Base-by-base conservation (phyloP, 1,139 yeast species). In the Lodderomyces jiufengensis region DNA sequence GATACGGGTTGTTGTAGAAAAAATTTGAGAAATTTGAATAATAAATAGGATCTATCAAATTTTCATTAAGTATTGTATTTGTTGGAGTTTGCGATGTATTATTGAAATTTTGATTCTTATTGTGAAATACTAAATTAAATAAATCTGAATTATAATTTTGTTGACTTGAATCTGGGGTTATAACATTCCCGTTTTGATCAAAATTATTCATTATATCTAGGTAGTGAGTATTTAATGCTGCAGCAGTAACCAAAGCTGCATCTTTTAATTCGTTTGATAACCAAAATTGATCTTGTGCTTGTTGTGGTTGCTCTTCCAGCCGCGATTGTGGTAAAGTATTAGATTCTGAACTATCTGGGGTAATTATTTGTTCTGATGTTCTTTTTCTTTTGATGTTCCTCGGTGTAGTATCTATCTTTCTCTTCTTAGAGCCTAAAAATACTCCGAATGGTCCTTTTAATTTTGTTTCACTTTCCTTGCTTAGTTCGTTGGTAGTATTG, bases 401-500 rank as follows among this genome's bases (percentile, higher is more conserved):
- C 5, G 36, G 38, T 21, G 15, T 32, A 24, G 31, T 32, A 14
- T 22, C 31, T 24, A 11, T 22, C 13, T 22, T 29, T 12, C 6
- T 5, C 6, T 22, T 29, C 9, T 11, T 12, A 3, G 27, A n/a
- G 12, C 49, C 45, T 33, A 45, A 46, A 50, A 88, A 86, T 1
- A 85, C 95, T 1, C 95, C 95, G 63, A 87, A 88, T 9, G 95
- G 95, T 0, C 95, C 95, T 36, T 75, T 59, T 10, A 76, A 54
- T 59, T 76, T 72, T 0, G 94, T 81, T 40, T 72, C 70, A 2
- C 67, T 66, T 22, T 61, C 62, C 4, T 35, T 36, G 14, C 48
- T 47, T 66, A 34, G 73, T 56, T 3, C 50, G 45, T 36, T 65
- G 66, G 24, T 57, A 53, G 8, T 70, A 66, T 4, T 82, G 76